These are phyloP conservation scores for Ceratocystis alfenasii DNA, from an alignment of 2,329 filamentous ascomycete genomes.

Conservation along the genomic window DNA sequence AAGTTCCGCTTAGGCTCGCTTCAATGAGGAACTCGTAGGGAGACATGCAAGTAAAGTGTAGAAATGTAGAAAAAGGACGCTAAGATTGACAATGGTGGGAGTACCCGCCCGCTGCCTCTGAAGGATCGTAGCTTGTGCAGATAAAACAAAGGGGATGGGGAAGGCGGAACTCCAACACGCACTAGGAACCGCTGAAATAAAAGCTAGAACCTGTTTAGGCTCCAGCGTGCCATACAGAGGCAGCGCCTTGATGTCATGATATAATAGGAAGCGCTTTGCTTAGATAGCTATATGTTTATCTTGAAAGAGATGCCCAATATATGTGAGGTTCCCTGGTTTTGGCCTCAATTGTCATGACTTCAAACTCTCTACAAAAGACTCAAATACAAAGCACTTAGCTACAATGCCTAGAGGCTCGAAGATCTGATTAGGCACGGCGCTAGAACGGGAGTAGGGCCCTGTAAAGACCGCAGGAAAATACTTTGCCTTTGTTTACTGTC, in stretches of 20 bases:
- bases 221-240: too few relatives aligned
- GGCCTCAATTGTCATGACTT: too few relatives aligned
- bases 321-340: too few relatives aligned
- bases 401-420: neutral
- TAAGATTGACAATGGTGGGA: neutral
- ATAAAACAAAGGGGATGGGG: neutral
- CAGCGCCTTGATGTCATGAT: too few relatives aligned
- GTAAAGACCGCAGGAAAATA: neutral
- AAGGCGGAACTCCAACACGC: neutral
- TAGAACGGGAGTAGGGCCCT: neutral
- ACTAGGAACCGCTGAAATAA: neutral
- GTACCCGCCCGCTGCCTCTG: constrained; percentile 2
- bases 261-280: too few relatives aligned
- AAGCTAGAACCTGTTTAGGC: too few relatives aligned
- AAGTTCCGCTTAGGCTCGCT: neutral
- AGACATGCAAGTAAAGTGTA: neutral
- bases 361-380: too few relatives aligned
- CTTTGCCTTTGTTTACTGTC: neutral
- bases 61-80: neutral
- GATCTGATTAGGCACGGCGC: neutral
- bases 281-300: too few relatives aligned
- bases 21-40: neutral
- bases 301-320: too few relatives aligned
- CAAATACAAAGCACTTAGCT: neutral
- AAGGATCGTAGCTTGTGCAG: neutral